Conservation (phyloP, 2,329 filamentous ascomycete genomes). For the Botrytis tulipae region DNA sequence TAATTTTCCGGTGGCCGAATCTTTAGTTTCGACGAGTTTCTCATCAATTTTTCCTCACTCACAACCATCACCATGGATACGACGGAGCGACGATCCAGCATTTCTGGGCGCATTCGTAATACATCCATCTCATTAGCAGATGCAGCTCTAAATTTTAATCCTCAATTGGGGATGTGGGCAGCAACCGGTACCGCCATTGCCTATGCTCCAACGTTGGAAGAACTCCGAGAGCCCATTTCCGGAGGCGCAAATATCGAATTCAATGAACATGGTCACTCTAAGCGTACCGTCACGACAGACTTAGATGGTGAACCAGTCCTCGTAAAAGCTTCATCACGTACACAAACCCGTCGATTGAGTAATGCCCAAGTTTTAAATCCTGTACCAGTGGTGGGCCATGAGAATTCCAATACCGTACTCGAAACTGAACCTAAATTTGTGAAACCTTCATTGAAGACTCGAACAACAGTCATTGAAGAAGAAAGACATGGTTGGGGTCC, state of each 20-base stretch:
- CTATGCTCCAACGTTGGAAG: conserved; percentile 25
- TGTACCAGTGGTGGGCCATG: background rate
- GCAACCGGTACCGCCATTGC: conserved; percentile 28
- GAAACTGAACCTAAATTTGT: background rate
- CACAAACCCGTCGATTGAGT: background rate
- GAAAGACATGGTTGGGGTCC: conserved; percentile 45
- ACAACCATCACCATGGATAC: background rate
- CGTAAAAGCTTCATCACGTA: background rate
- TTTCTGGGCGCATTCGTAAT: conserved; percentile 16
- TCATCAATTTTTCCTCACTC: background rate
- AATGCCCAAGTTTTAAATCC: conserved; percentile 2
- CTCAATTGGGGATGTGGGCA: conserved; percentile 28
- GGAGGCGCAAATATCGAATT: conserved; percentile 30
- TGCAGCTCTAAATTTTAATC: conserved; percentile 27
- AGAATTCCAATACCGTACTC: background rate
- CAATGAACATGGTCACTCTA: conserved; percentile 24
- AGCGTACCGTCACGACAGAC: conserved; percentile 29
- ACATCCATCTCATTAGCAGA: conserved; percentile 24
- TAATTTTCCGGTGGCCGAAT: background rate
- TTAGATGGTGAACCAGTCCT: conserved; percentile 8
- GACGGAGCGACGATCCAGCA: background rate
- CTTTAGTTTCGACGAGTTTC: background rate
- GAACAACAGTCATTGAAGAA: background rate
- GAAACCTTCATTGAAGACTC: background rate
- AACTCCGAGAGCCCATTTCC: conserved; percentile 25